Conservation (phyloP, 257 asterid species). For the Leptodermis oblonga region DNA sequence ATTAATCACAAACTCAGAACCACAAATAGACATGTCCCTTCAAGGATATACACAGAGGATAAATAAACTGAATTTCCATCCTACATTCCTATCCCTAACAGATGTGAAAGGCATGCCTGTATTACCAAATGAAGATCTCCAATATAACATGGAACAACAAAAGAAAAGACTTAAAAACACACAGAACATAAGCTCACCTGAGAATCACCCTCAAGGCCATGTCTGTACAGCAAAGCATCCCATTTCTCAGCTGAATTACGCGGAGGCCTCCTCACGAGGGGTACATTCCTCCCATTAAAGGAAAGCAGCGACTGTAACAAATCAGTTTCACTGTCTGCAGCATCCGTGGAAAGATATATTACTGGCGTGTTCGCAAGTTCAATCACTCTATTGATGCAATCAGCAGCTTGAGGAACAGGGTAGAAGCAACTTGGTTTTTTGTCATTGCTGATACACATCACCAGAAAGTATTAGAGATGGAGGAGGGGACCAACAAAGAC, state of each 20-base stretch:
- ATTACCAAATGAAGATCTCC: too few relatives aligned
- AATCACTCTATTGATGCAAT: constrained; percentile 77
- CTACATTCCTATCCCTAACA: background rate
- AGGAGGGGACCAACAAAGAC: background rate
- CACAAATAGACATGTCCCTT: background rate
- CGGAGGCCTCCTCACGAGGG: constrained; percentile 80
- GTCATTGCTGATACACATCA: constrained; percentile 61
- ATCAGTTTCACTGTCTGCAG: constrained; percentile 89
- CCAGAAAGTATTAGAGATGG: constrained; percentile 16
- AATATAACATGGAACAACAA: background rate
- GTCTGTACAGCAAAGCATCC: constrained; percentile 94
- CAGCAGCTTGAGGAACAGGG: constrained; percentile 96
- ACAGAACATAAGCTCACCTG: constrained; percentile 51
- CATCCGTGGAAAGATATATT: constrained; percentile 90
- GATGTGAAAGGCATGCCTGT: background rate
- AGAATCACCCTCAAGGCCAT: constrained; percentile 69
- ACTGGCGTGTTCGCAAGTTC: constrained; percentile 72
- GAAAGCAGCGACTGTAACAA: constrained; percentile 76
- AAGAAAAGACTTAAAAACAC: background rate
- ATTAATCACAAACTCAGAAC: background rate
- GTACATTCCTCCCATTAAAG: constrained; percentile 70
- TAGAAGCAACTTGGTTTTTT: constrained; percentile 86
- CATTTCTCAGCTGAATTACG: constrained; percentile 92
- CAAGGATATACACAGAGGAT: background rate
- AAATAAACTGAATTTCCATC: background rate